Evolutionary conservation across 805 yeast genomes (phyloP).

Genomic region (Cyberlindnera xishuangbannaensis): DNA sequence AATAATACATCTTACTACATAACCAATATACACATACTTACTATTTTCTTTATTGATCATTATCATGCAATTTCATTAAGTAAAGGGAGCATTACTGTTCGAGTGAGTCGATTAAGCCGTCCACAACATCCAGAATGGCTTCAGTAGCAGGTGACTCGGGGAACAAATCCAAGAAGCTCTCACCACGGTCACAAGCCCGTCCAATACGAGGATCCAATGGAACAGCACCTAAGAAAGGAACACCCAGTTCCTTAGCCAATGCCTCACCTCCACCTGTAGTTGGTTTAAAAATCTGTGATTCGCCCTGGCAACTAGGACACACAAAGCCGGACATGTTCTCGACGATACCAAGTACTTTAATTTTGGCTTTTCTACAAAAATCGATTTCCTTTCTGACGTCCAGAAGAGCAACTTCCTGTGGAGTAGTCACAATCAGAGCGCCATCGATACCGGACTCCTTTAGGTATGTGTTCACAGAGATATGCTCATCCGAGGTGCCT

Average conservation of each 20-base stretch:
- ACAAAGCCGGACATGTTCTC: conserved; percentile 99
- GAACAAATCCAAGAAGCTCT: conserved; percentile 70
- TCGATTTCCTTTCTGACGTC: conserved; percentile 96
- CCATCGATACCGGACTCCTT: conserved; percentile 93
- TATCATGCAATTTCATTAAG: neutral
- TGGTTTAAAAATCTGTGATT: conserved; percentile 84
- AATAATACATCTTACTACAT: neutral
- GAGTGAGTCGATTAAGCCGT: conserved; percentile 53
- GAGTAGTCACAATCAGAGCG: conserved; percentile 91
- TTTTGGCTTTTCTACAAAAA: conserved; percentile 87
- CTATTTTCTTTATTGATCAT: neutral
- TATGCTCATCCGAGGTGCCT: conserved; percentile 96
- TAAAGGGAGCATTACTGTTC: conserved; percentile 17
- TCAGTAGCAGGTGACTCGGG: conserved; percentile 92
- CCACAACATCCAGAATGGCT: conserved; percentile 82
- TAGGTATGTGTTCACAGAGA: conserved; percentile 81
- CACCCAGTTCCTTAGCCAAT: conserved; percentile 69
- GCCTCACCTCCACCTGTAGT: conserved; percentile 96
- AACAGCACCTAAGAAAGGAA: conserved; percentile 84
- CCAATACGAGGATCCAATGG: conserved; percentile 97
- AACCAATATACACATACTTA: neutral
- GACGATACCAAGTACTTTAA: conserved; percentile 80
- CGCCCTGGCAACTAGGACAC: conserved; percentile 89
- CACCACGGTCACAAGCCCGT: conserved; percentile 79
- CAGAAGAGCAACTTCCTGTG: conserved; percentile 92